Conservation (phyloP, 116 monocot genomes). For the Zostera marina region DNA sequence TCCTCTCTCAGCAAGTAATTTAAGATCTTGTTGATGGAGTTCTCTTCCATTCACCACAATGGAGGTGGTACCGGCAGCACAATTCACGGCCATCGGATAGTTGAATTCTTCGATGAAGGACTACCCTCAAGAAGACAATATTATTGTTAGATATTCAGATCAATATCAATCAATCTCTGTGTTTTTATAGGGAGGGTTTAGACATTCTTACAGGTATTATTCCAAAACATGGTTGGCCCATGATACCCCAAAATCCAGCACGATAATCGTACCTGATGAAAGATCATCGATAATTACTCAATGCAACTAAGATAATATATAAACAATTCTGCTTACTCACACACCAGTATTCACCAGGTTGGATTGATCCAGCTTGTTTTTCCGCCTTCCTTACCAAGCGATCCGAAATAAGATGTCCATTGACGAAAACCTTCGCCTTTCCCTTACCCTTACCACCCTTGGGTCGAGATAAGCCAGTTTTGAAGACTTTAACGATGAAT, state of each 20-base stretch:
- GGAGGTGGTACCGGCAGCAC: conserved; percentile 55
- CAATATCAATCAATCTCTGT: no score
- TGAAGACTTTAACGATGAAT: conserved; percentile 47
- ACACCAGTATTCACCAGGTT: conserved; percentile 80
- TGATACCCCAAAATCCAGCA: conserved; percentile 95
- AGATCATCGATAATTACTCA: no score
- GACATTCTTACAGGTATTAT: conserved; percentile 80
- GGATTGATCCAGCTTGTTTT: conserved; percentile 63
- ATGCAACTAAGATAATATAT: neutral
- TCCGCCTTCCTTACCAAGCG: conserved; percentile 65
- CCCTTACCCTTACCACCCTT: conserved; percentile 32
- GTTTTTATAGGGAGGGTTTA: neutral
- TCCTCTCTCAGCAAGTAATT: conserved; percentile 51
- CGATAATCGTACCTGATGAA: conserved; percentile 81
- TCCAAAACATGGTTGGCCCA: conserved; percentile 85
- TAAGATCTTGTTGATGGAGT: conserved; percentile 56
- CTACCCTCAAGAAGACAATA: conserved; percentile 11
- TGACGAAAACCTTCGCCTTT: conserved; percentile 41
- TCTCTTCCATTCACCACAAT: conserved; percentile 80
- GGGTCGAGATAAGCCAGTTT: conserved; percentile 41
- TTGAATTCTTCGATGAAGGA: conserved; percentile 79
- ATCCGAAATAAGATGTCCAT: conserved; percentile 47
- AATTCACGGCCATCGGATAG: conserved; percentile 57
- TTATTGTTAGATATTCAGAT: no score
- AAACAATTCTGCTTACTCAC: conserved; percentile 9